Evolutionary conservation across 2,329 filamentous ascomycete species (phyloP), one percentile per base, ranked within the genome.

Genomic region (Hirsutella rhossiliensis): DNA sequence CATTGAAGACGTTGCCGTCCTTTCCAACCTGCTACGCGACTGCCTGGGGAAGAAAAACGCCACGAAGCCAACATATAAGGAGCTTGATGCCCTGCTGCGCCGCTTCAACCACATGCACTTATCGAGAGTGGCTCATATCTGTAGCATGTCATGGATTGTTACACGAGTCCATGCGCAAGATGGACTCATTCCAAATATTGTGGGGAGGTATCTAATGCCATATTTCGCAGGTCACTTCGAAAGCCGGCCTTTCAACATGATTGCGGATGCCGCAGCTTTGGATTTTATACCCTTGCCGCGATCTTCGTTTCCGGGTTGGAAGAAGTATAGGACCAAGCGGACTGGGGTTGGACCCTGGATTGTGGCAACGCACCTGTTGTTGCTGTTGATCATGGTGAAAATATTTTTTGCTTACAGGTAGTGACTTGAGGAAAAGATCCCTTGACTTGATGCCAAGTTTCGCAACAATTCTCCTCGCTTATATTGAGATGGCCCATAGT

Each of bases 1-100:
- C 9, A 44, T 44, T 18, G 43, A 44, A 44, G 43, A 44, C 17
- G 43, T 27, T 8, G 43, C 43, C 15, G 38, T 39, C 23, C 18
- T 44, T 11, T 36, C 30, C 30, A 44, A 44, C 12, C 30, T 29
- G 2, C 23, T 44, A 0, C 36, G n/a, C 20, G 23, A 13, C 11
- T 30, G 7, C 6, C 28, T 44, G 11, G 18, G 11, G 23, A 7
- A 23, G 11, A 38, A 27, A n/a, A 11, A 11, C 15, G 11, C 13
- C 4, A 27, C 12, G 11, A 43, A 31, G 9, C 36, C 36, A 5
- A 23, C 41, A 3, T 13, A 11, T 12, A 12, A 43, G 13, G 31
- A 43, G 27, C 9, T 43, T 1, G 18, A 30, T 15, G 11, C 17
- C 12, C 18, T 43, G 12, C 28, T 43, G 11, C 41, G 31, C 18